Base-by-base conservation (phyloP, 148 eudicot species). In the Drosera capensis region DNA sequence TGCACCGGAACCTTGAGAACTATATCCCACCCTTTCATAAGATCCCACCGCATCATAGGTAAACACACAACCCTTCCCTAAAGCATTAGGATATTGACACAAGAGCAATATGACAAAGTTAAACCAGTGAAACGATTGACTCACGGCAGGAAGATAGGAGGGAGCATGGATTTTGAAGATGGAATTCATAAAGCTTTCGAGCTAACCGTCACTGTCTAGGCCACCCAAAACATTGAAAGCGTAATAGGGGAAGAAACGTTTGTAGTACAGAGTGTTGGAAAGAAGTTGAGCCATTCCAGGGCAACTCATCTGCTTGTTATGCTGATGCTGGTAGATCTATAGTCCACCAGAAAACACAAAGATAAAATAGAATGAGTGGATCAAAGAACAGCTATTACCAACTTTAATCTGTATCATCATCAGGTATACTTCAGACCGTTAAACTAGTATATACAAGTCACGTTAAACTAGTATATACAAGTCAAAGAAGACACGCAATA, bases 31-130 rank as follows among this genome's bases (percentile, higher is more conserved):
- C 68, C 81, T 78, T 51, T 85, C 95, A 47, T 84, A 90, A 42
- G 99, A 90, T 6, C 99, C 99, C 64, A 80, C 99, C n/a, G 95
- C 99, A 68, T 90, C 99, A 70, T 90, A 90, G 8, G 99, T 90
- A 69, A 68, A 90, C 26, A 85, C 88, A 59, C 95, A 90, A 14
- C 99, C 99, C 72, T 85, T 80, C 28, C 99, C 95, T 90, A 66
- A 13, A 62, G 41, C 29, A 54, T 56, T 28, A 7, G 24, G 8
- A 46, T 6, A 16, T 16, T 3, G 5, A 22, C 20, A 45, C 30
- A 14, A 44, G 25, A 25, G 23, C 45, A 43, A 11, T 17, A 44
- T 3, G 38, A 6, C 11, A 13, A 34, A 34, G 14, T 6, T 1
- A 34, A 34, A 34, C 11, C 38, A 34, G 0, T 11, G 14, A 34